Conservation (phyloP, 108 stramenopile species). For the Seminavis robusta region DNA sequence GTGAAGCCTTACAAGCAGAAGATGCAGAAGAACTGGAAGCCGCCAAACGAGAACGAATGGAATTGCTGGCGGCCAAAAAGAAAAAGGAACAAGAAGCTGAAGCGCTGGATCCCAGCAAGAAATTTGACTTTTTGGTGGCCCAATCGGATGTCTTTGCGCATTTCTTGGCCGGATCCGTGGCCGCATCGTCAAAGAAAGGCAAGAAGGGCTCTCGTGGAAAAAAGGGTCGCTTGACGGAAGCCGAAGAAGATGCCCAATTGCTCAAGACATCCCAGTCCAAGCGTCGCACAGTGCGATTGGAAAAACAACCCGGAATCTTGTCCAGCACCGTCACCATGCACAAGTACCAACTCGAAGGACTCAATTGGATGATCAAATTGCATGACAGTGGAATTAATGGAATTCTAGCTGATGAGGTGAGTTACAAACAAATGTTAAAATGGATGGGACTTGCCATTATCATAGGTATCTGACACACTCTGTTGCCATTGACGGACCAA, state of each 20-base stretch:
- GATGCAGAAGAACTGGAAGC: slow-evolving; percentile 59
- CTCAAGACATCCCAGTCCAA: slow-evolving; percentile 84
- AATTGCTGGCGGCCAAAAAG: slow-evolving; percentile 59
- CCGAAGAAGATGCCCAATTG: slow-evolving; percentile 94
- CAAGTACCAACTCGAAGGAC: slow-evolving; percentile 96
- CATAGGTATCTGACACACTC: not conserved
- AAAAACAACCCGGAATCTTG: slow-evolving; percentile 82
- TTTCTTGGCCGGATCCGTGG: slow-evolving; percentile 86
- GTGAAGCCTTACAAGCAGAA: slow-evolving; percentile 16
- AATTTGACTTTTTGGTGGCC: slow-evolving; percentile 86
- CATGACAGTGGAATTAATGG: slow-evolving; percentile 99
- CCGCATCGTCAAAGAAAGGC: slow-evolving; percentile 25
- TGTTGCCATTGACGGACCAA: too few relatives aligned
- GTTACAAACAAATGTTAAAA: slow-evolving; percentile 18
- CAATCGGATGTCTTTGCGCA: slow-evolving; percentile 99
- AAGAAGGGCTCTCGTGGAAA: slow-evolving; percentile 62
- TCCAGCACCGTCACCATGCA: slow-evolving; percentile 89
- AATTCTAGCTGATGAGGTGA: slow-evolving; percentile 99
- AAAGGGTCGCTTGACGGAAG: slow-evolving; percentile 88
- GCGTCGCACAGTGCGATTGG: slow-evolving; percentile 81
- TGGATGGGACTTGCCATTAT: not conserved
- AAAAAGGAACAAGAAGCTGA: slow-evolving; percentile 18
- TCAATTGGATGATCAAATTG: slow-evolving; percentile 99
- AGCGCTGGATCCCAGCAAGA: slow-evolving; percentile 29
- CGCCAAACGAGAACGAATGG: slow-evolving; percentile 64